phyloP scores from a whole-genome alignment of 352 stramenopile species.

The Phytophthora lateralis region DNA sequence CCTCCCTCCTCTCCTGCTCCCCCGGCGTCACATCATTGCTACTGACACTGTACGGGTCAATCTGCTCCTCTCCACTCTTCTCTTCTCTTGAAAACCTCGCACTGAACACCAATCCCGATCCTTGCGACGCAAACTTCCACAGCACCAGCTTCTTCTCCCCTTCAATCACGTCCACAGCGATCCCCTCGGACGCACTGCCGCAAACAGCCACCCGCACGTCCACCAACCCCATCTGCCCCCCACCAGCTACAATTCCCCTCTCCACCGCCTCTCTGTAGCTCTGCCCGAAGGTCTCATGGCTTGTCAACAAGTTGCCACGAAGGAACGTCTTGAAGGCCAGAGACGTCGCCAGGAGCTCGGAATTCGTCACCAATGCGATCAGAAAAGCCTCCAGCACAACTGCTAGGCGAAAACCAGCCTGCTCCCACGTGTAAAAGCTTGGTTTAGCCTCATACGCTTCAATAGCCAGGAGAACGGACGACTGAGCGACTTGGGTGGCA shows the following conservation, averaged over 20 bases:
- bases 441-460: conserved; percentile 14
- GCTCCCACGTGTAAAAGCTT: conserved; percentile 22
- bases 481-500: background rate
- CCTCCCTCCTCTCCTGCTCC: conserved; percentile 16
- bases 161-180: conserved; percentile 15
- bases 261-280: conserved; percentile 36
- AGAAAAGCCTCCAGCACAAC: conserved; percentile 37
- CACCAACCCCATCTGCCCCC: background rate
- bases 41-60: conserved; percentile 36
- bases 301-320: conserved; percentile 23
- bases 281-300: conserved; percentile 9
- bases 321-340: conserved; percentile 40
- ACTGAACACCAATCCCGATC: conserved; percentile 34
- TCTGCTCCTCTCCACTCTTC: background rate
- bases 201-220: conserved; percentile 34
- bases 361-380: conserved; percentile 11
- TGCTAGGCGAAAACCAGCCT: conserved; percentile 26
- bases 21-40: background rate
- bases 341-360: conserved; percentile 25
- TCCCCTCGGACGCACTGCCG: conserved; percentile 31
- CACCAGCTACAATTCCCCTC: conserved; percentile 2
- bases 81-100: conserved; percentile 22
- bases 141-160: conserved; percentile 33
- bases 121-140: conserved; percentile 52
- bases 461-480: conserved; percentile 18